A percentile compares a stretch with the other conserved stretches of the same genome.
Evolutionary conservation across 345 rosid species (phyloP).

Genomic region (Melaleuca alternifolia): DNA sequence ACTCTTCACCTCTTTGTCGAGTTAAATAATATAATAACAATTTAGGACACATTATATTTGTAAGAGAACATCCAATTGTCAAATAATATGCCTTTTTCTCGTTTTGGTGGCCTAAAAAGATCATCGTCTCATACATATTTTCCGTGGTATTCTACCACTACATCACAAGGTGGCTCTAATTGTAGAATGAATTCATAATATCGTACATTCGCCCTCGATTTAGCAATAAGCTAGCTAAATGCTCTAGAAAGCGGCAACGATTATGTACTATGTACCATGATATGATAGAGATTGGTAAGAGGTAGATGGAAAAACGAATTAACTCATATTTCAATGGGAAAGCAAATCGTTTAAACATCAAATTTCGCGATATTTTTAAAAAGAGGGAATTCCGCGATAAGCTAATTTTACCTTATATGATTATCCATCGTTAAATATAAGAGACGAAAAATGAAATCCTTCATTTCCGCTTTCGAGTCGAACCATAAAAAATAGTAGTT

Average conservation of each 20-base stretch:
- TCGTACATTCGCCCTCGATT: neutral
- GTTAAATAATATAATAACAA: neutral
- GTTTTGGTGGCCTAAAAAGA: neutral
- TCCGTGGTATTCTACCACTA: too few species aligned
- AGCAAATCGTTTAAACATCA: neutral
- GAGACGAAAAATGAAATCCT: neutral
- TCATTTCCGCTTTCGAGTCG: neutral
- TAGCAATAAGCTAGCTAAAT: neutral
- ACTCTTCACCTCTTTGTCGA: neutral
- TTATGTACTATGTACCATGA: rapidly evolving
- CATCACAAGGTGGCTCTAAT: neutral
- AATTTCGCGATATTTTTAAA: neutral
- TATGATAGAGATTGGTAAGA: rapidly evolving
- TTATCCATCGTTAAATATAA: neutral
- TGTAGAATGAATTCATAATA: neutral
- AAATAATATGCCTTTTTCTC: neutral
- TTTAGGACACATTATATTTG: neutral
- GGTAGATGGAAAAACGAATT: neutral
- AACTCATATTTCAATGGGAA: neutral
- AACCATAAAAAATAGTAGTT: neutral
- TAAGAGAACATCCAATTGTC: neutral
- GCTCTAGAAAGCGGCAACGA: too few species aligned
- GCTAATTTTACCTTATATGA: neutral
- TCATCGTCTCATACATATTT: neutral
- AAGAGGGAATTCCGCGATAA: neutral